Conservation (phyloP, 2,329 filamentous ascomycete genomes). For the Sclerotinia subarctica region DNA sequence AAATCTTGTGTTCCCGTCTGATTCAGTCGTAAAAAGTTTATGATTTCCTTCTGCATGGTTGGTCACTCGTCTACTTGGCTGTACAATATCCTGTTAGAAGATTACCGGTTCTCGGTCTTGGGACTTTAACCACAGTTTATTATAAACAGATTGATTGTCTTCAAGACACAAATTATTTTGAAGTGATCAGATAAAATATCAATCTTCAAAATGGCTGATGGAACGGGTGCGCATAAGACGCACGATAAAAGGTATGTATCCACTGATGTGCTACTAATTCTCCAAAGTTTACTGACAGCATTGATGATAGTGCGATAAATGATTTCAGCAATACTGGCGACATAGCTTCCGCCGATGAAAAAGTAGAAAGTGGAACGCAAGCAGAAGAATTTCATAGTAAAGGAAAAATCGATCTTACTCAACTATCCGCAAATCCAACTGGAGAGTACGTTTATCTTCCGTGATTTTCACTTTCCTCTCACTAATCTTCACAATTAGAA, state of each 20-base stretch:
- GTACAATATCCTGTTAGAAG: neutral
- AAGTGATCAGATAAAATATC: neutral
- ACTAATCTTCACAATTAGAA: slow-evolving; percentile 26
- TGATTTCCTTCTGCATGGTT: neutral
- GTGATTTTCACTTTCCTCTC: neutral
- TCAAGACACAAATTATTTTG: neutral
- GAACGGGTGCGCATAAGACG: neutral
- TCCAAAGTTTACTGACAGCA: neutral
- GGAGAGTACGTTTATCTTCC: slow-evolving; percentile 2
- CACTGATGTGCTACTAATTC: neutral
- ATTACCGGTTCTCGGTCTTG: neutral
- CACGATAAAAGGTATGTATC: slow-evolving; percentile 12
- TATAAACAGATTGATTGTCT: neutral
- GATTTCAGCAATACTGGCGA: neutral
- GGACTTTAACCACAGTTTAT: neutral
- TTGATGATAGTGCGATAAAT: slow-evolving; percentile 1
- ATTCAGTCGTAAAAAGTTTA: neutral
- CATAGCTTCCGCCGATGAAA: slow-evolving; percentile 1
- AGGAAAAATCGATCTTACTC: slow-evolving; percentile 6
- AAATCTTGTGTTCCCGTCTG: slow-evolving; percentile 6
- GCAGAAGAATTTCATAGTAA: neutral
- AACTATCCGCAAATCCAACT: slow-evolving; percentile 9
- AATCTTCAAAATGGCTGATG: slow-evolving; percentile 16
- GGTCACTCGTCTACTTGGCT: neutral
- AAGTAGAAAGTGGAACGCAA: neutral